Conservation (phyloP, 2,329 filamentous ascomycete species). For the Nemania sp. region DNA sequence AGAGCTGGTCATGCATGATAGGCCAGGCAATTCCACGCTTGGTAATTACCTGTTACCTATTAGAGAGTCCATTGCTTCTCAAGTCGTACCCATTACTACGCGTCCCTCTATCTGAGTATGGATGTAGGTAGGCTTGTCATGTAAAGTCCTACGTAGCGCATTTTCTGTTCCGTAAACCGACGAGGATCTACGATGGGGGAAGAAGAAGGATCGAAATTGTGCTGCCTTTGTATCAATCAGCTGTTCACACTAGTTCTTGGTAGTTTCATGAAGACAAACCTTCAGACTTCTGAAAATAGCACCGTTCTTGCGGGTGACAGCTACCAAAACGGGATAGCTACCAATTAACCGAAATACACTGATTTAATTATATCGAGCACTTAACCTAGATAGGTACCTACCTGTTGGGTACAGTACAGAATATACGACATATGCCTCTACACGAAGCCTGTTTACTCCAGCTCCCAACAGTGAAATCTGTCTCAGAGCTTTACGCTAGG, state of each 20-base stretch:
- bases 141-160: not conserved
- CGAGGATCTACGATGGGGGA: constrained; percentile 5
- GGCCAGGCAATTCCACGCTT: constrained; percentile 13
- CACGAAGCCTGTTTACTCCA: not conserved
- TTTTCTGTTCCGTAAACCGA: not conserved
- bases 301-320: constrained; percentile 17
- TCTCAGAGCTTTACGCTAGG: not conserved
- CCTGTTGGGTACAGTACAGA: not conserved
- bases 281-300: constrained; percentile 33
- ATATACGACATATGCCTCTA: constrained; percentile 2
- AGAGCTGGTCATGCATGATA: constrained; percentile 7
- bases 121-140: not conserved
- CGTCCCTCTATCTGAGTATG: constrained; percentile 15
- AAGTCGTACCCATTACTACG: constrained; percentile 9
- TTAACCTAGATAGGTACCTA: not conserved
- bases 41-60: not conserved
- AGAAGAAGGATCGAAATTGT: constrained; percentile 1
- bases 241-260: constrained; percentile 23
- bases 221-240: constrained; percentile 8
- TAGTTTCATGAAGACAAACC: constrained; percentile 10
- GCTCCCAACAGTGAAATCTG: too few species aligned
- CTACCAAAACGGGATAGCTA: constrained; percentile 20
- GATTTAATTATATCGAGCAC: constrained; percentile 14
- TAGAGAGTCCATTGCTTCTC: constrained; percentile 2
- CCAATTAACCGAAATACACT: constrained; percentile 36